Evolutionary conservation across 495 filamentous ascomycete genomes (phyloP).

Genomic region (Xylaria grammica): DNA sequence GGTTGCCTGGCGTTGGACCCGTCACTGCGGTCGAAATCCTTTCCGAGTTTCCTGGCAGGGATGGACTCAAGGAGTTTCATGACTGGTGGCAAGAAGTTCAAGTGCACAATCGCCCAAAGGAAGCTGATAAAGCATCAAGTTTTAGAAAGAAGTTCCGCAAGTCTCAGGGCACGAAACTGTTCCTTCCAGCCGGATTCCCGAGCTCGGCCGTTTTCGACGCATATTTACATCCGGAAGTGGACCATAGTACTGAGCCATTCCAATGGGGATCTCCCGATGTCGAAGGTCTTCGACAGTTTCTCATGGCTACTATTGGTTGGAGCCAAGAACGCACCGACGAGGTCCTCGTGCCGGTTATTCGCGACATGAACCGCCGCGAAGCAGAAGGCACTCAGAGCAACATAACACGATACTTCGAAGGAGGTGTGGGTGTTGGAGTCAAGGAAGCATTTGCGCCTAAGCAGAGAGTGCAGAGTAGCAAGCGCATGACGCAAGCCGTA

Average conservation of each 20-base stretch:
- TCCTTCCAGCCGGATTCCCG: conserved; percentile 80
- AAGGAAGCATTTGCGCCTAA: conserved; percentile 80
- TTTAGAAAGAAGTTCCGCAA: conserved; percentile 87
- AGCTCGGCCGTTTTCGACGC: conserved; percentile 74
- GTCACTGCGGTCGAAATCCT: conserved; percentile 92
- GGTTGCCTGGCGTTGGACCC: conserved; percentile 85
- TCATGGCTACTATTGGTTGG: conserved; percentile 97
- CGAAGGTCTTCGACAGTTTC: conserved; percentile 78
- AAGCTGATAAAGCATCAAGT: conserved; percentile 55
- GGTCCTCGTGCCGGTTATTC: conserved; percentile 89
- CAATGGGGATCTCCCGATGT: conserved; percentile 96
- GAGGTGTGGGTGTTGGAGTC: conserved; percentile 44
- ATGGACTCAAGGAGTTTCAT: conserved; percentile 67
- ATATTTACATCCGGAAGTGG: conserved; percentile 85
- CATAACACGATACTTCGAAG: conserved; percentile 85
- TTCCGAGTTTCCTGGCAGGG: conserved; percentile 74
- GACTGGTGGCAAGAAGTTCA: conserved; percentile 90
- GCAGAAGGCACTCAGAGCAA: conserved; percentile 93
- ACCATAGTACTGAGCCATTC: conserved; percentile 75
- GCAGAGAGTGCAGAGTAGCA: conserved; percentile 68
- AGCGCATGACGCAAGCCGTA: conserved; percentile 84
- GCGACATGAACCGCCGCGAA: conserved; percentile 87
- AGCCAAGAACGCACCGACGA: conserved; percentile 88
- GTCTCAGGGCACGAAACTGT: conserved; percentile 76
- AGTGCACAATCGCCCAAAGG: conserved; percentile 52